Evolutionary conservation across 306 rosid genomes (phyloP).

Genomic region (Datisca glomerata): DNA sequence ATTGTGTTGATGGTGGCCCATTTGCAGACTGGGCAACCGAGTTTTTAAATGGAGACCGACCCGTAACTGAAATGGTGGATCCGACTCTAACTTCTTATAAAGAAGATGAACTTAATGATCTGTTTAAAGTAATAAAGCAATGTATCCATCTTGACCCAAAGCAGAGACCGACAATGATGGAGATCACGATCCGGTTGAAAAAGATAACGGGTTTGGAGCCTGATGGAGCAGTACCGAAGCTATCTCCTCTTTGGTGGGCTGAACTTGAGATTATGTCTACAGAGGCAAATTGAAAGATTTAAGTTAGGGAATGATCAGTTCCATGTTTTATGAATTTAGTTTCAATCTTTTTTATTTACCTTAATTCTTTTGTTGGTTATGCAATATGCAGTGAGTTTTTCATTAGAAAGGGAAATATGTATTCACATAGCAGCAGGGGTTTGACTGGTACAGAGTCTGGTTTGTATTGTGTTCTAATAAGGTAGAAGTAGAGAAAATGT

Average conservation of each 20-base stretch:
- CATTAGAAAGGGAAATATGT: no score
- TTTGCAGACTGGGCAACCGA: slow-evolving; percentile 49
- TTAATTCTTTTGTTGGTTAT: no score
- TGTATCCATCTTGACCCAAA: slow-evolving; percentile 43
- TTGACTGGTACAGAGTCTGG: no score
- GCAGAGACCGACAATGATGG: slow-evolving; percentile 49
- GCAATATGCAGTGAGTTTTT: no score
- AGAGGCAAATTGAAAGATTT: slow-evolving; percentile 35
- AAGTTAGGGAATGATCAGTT: no score
- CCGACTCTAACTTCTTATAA: slow-evolving; percentile 38
- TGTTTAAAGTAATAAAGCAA: slow-evolving; percentile 35
- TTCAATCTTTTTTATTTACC: no score
- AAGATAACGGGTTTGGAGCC: slow-evolving; percentile 66
- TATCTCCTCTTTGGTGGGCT: slow-evolving; percentile 96
- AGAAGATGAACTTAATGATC: slow-evolving; percentile 35
- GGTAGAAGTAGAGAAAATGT: no score
- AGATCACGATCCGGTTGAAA: slow-evolving; percentile 41
- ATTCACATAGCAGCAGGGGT: no score
- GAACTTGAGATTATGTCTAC: slow-evolving; percentile 74
- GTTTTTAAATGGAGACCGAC: slow-evolving; percentile 36
- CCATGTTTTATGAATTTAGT: no score
- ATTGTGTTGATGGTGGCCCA: slow-evolving; percentile 35
- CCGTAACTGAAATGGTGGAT: slow-evolving; percentile 55
- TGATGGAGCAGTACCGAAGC: slow-evolving; percentile 62
- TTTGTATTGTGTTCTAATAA: no score